Evolutionary conservation across 1,139 yeast genomes (phyloP), one percentile per base, ranked within the genome.

Genomic region (Geotrichum cucujoidarum): DNA sequence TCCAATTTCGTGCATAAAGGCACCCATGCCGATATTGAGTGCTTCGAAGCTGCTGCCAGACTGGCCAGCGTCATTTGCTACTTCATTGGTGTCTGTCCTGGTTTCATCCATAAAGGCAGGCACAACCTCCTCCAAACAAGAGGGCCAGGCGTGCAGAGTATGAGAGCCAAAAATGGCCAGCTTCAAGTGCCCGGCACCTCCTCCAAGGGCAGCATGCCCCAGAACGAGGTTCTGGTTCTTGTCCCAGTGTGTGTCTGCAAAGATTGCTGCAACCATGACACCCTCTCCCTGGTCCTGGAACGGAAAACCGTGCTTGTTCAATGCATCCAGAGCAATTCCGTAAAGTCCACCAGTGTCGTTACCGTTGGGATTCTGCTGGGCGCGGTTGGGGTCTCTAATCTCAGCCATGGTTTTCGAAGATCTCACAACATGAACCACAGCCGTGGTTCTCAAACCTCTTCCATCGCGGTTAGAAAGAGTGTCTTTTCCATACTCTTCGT

Each of bases 141-240:
- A 69, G 6, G 98, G 97, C 94, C 95, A 92, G 0, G 95, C 77
- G 63, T 86, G 92, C 25, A 89, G 59, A 0, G 96, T 94, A 62
- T 92, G 98, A 2, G 95, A 83, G 2, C 98, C 98, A 67, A 90
- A 90, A 16, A 92, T 88, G 0, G 95, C 97, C 51, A 92, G 68
- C 54, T 79, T 80, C 31, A 86, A 72, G 40, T 79, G 74, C 37
- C 75, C 81, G 22, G 75, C 74, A 6, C 95, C 95, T 31, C 97
- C 97, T 36, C 97, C 97, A 18, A 92, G 70, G 0, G 97, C 97
- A 2, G 97, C 97, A 68, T 92, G 97, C 1, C 90, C 88, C 43
- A 81, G 67, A 42, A 92, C 82, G 55, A 88, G 67, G 40, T 81
- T 75, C 30, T 63, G 62, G 30, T 67, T 57, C 1, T 72, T 69